Evolutionary conservation across 2,329 filamentous ascomycete species (phyloP).

Genomic region (Pestalotiopsis sp.): DNA sequence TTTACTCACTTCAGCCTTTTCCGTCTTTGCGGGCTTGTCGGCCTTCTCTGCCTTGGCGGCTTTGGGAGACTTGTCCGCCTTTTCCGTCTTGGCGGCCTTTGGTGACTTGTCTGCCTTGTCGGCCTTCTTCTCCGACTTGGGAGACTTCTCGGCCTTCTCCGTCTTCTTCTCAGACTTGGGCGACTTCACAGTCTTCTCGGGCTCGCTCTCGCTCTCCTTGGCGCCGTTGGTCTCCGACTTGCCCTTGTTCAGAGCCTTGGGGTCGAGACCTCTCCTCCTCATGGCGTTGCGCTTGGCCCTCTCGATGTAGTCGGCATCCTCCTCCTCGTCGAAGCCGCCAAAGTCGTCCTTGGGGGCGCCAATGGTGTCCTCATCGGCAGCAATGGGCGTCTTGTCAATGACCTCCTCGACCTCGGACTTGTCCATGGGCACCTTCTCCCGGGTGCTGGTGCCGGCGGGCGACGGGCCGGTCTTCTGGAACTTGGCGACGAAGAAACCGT

Average conservation of each 20-base stretch:
- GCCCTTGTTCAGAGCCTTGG: slow-evolving; percentile 56
- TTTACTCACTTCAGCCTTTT: slow-evolving; percentile 7
- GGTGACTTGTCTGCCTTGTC: slow-evolving; percentile 13
- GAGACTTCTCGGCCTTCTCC: neutral
- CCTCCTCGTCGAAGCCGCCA: slow-evolving; percentile 74
- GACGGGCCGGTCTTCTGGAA: slow-evolving; percentile 90
- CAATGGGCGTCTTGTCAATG: slow-evolving; percentile 72
- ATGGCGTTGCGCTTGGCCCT: slow-evolving; percentile 74
- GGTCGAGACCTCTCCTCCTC: slow-evolving; percentile 75
- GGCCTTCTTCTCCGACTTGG: neutral
- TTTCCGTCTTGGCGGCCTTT: slow-evolving; percentile 7
- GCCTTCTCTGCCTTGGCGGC: slow-evolving; percentile 22
- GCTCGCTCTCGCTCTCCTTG: slow-evolving; percentile 19
- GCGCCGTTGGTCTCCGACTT: slow-evolving; percentile 35
- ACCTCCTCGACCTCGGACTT: slow-evolving; percentile 39
- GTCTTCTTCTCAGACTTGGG: slow-evolving; percentile 38
- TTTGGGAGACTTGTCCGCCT: slow-evolving; percentile 3
- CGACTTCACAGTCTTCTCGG: slow-evolving; percentile 41
- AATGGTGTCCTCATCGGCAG: slow-evolving; percentile 46
- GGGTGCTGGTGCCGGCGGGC: slow-evolving; percentile 44
- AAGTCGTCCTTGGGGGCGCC: slow-evolving; percentile 57
- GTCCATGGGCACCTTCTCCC: slow-evolving; percentile 24
- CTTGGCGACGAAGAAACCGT: slow-evolving; percentile 98
- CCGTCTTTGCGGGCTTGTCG: slow-evolving; percentile 21
- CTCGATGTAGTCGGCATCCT: slow-evolving; percentile 72